Base-by-base conservation (phyloP, 129 eudicot species). In the Escallonia herrerae region DNA sequence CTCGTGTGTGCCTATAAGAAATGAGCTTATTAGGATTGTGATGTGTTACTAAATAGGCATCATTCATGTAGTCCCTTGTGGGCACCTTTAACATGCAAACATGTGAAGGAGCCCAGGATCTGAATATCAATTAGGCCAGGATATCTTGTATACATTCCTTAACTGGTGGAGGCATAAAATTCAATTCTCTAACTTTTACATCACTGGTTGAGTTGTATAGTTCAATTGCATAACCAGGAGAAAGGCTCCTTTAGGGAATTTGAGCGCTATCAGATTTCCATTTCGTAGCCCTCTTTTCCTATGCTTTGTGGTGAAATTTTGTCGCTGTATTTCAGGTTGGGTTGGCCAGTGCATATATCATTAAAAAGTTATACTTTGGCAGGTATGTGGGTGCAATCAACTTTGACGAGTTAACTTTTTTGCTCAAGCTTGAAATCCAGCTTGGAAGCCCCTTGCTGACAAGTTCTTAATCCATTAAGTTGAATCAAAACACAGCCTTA, bases 331-430 rank as follows among this genome's bases (percentile, higher is more conserved):
- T 79, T 77, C 80, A 91, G 98, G 74, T 79, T 60, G 98, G 98
- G 39, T 65, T 91, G 82, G 69, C 88, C 6, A 71, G 96, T 73
- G 89, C 98, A 7, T 88, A 68, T 75, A 72, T 77, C 62, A 74
- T 80, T 43, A 81, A 79, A 70, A 83, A 78, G 48, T 55, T 91
- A 68, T 76, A 81, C 60, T 64, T 78, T 68, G 89, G 85, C 69
- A 88, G 98, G 98, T 86, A 63, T 69, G 66, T 22, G 33, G 33
- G 33, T 22, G 33, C 33, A 22, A 22, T 22, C 1, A 22, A 22
- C 33, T 22, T 22, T 22, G 0, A 22, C 33, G 33, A 22, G 33
- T 22, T 22, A 22, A 22, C 1, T 22, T 22, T 22, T 22, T 22
- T 22, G 33, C 1, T 22, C 33, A 22, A 0, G 33, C 33, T 22